phyloP scores from a whole-genome alignment of 78 protist species.

The Dictyostelium brefeldianum region DNA sequence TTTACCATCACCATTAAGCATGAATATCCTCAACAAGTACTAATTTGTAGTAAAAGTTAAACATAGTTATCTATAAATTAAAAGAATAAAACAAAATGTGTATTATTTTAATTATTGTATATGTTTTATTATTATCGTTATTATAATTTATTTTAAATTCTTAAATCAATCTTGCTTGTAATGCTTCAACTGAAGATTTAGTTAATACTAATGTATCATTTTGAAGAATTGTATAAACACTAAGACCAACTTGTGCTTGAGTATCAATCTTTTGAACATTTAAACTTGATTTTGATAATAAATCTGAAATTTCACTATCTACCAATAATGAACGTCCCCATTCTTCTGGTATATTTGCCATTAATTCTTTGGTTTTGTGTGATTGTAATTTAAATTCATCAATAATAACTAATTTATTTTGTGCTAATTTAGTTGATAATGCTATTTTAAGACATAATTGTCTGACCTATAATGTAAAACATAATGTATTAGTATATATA shows the following conservation, averaged over 20 bases:
- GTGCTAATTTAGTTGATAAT: conserved; percentile 57
- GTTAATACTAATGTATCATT: conserved; percentile 51
- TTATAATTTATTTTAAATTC: too few relatives aligned
- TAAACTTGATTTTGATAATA: conserved; percentile 12
- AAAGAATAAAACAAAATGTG: too few relatives aligned
- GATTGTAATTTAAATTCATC: conserved; percentile 38
- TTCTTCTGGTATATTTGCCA: conserved; percentile 32
- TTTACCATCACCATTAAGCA: too few relatives aligned
- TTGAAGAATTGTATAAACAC: conserved; percentile 62
- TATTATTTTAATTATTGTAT: too few relatives aligned
- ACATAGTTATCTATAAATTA: too few relatives aligned
- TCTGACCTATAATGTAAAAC: neutral
- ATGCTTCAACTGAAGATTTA: conserved; percentile 8
- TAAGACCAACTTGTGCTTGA: conserved; percentile 47
- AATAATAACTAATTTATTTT: conserved; percentile 44
- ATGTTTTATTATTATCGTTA: too few relatives aligned
- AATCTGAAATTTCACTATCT: neutral
- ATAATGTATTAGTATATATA: neutral
- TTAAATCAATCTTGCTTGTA: conserved; percentile 24
- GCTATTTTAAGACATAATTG: conserved; percentile 34
- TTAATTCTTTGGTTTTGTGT: conserved; percentile 58
- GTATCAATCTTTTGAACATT: conserved; percentile 32
- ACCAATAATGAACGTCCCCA: conserved; percentile 57
- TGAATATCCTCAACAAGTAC: too few relatives aligned
- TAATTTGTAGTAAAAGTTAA: too few relatives aligned